Evolutionary conservation across 2,329 filamentous ascomycete genomes (phyloP), one percentile per base, ranked within the genome.

Genomic region (Leptographium radiaticola): DNA sequence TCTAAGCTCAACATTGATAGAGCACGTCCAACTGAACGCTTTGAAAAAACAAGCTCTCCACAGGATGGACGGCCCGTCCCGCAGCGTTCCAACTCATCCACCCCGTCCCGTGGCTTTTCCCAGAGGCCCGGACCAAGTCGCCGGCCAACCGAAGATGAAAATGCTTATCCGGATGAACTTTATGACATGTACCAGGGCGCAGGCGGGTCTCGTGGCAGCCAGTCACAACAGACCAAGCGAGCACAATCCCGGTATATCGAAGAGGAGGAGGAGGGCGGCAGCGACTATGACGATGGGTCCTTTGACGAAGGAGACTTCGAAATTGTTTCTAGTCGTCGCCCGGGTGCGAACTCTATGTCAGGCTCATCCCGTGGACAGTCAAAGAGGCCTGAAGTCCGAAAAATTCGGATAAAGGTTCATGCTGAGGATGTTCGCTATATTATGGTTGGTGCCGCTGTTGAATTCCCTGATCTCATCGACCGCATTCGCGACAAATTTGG

Each of bases 351-450:
- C 16, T 79, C 77, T 4, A 65, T 73, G 30, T 71, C 75, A 9
- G 70, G 74, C 59, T 70, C 70, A 0, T 71, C 72, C 11, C 73
- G 79, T 43, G 75, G 74, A n/a, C 70, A 72, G 30, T 82, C 80
- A 9, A 73, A 80, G 59, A 68, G 79, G 54, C 79, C 81, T 1
- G 85, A 88, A 8, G 74, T 93, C 55, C 80, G 80, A 58, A 85
- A 90, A 68, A 83, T 97, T 59, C 81, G 90, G 40, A 83, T 96
- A 66, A 98, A 98, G 73, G 89, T 95, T 2, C 90, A 97, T 65
- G 83, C 80, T 2, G 86, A 89, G 46, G 93, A 98, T 64, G 93
- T 89, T 36, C 83, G 94, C 56, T 96, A 95, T 67, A 86, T 97
- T 59, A 89, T 96, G 79, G 81, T 96, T 52, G 80, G 80, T 9